These are phyloP conservation scores for Penicillium sclerotiorum DNA, from an alignment of 2,329 filamentous ascomycete genomes.

Conservation along the genomic window DNA sequence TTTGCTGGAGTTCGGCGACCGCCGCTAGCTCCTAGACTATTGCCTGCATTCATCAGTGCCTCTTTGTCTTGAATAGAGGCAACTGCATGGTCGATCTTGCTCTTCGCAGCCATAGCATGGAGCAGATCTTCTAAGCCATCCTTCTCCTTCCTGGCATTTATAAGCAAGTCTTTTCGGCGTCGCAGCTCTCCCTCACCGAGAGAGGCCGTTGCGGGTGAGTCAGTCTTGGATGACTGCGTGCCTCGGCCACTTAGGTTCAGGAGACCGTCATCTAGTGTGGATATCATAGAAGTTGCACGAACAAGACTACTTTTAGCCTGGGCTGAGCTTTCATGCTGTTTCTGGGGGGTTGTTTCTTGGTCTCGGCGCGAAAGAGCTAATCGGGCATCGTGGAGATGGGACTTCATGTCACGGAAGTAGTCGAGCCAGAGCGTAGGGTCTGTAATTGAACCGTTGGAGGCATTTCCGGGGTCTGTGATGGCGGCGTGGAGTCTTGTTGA, in stretches of 20 bases:
- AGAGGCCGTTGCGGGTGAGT: slow-evolving; percentile 45
- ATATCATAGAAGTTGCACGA: slow-evolving; percentile 57
- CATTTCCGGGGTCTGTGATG: slow-evolving; percentile 42
- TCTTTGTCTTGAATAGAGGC: slow-evolving; percentile 52
- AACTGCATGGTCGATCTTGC: slow-evolving; percentile 47
- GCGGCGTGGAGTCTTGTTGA: slow-evolving; percentile 47
- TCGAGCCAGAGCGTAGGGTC: slow-evolving; percentile 65
- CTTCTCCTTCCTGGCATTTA: slow-evolving; percentile 61
- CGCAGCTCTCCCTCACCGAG: slow-evolving; percentile 65
- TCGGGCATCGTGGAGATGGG: slow-evolving; percentile 62
- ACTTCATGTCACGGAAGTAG: slow-evolving; percentile 61
- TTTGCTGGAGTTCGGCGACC: slow-evolving; percentile 35
- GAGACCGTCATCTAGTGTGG: slow-evolving; percentile 60
- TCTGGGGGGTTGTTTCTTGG: slow-evolving; percentile 59
- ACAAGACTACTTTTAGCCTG: slow-evolving; percentile 63
- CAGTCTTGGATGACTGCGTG: slow-evolving; percentile 22
- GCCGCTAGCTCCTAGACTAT: slow-evolving; percentile 12
- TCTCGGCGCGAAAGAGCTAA: slow-evolving; percentile 62
- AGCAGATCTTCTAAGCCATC: slow-evolving; percentile 64
- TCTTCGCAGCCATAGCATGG: slow-evolving; percentile 59
- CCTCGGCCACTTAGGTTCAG: slow-evolving; percentile 40
- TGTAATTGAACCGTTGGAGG: slow-evolving; percentile 42
- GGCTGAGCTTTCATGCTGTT: slow-evolving; percentile 64
- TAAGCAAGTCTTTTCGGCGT: slow-evolving; percentile 60
- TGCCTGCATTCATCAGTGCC: slow-evolving; percentile 39